Evolutionary conservation across 1,284 basidiomycete genomes (phyloP).

Genomic region (Ceratorhiza oryzae-sativae): DNA sequence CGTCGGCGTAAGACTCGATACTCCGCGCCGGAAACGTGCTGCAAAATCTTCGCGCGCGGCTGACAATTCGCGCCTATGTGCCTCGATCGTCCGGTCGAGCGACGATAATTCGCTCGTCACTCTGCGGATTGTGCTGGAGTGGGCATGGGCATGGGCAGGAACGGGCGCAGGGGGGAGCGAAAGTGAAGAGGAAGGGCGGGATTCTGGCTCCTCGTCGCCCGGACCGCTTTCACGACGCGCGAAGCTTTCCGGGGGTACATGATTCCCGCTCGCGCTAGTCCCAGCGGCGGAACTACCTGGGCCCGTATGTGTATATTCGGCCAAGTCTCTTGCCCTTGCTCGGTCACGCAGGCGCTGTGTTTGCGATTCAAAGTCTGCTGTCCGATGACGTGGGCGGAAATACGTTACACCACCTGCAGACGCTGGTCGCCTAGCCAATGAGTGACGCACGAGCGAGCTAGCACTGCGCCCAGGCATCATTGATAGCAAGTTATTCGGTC

Average conservation of each 20-base stretch:
- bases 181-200: conserved; percentile 5
- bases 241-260: conserved; percentile 38
- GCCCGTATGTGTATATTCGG: conserved; percentile 4
- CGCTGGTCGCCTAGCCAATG: conserved; percentile 30
- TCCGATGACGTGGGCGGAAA: conserved; percentile 33
- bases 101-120: conserved; percentile 38
- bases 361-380: conserved; percentile 38
- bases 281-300: background rate
- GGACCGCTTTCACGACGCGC: conserved; percentile 33
- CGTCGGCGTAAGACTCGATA: conserved; percentile 28
- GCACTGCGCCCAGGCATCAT: conserved; percentile 23
- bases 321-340: conserved; percentile 19
- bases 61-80: conserved; percentile 32
- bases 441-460: conserved; percentile 16
- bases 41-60: conserved; percentile 35
- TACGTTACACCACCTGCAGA: conserved; percentile 34
- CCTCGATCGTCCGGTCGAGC: conserved; percentile 33
- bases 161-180: conserved; percentile 30
- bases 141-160: conserved; percentile 33
- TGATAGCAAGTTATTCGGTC: conserved; percentile 29
- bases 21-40: conserved; percentile 36
- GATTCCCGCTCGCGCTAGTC: conserved; percentile 15
- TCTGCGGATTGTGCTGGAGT: conserved; percentile 32
- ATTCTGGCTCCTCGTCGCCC: conserved; percentile 12
- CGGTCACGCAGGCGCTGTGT: conserved; percentile 37